Percentiles rank a stretch among this genome's conserved stretches.
Conservation (phyloP, 306 rosid genomes). For the Cucurbita maxima region DNA sequence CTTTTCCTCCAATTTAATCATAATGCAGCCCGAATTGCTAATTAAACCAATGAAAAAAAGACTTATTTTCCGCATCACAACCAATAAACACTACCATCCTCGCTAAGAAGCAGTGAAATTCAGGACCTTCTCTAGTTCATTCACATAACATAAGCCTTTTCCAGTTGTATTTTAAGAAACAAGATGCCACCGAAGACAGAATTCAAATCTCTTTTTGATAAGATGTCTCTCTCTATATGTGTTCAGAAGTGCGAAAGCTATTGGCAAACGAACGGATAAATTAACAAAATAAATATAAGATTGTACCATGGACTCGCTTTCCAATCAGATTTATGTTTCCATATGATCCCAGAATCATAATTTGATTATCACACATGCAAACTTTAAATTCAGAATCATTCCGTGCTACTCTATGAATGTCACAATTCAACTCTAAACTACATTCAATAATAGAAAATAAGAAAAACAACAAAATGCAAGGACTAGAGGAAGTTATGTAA, state of each 20-base stretch:
- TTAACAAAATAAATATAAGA: background rate
- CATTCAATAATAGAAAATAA: background rate
- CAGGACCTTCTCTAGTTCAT: background rate
- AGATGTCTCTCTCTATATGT: background rate
- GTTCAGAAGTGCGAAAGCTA: background rate
- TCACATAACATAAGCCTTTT: background rate
- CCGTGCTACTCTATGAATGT: background rate
- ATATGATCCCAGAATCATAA: background rate
- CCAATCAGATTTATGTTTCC: background rate
- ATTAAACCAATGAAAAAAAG: background rate
- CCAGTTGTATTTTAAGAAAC: background rate
- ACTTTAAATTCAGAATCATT: background rate
- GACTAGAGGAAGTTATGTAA: background rate
- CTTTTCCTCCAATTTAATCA: background rate
- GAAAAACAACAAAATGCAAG: background rate
- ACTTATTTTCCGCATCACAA: background rate
- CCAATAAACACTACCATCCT: background rate
- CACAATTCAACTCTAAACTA: constrained; percentile 1
- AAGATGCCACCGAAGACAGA: background rate
- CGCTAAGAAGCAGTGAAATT: background rate
- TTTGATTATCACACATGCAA: background rate
- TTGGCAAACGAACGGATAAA: background rate
- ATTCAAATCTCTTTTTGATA: background rate
- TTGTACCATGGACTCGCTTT: background rate
- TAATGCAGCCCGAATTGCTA: background rate